These are phyloP conservation scores for Elaeis oleifera DNA, from an alignment of 202 grass and related monocot species.

Conservation along the genomic window DNA sequence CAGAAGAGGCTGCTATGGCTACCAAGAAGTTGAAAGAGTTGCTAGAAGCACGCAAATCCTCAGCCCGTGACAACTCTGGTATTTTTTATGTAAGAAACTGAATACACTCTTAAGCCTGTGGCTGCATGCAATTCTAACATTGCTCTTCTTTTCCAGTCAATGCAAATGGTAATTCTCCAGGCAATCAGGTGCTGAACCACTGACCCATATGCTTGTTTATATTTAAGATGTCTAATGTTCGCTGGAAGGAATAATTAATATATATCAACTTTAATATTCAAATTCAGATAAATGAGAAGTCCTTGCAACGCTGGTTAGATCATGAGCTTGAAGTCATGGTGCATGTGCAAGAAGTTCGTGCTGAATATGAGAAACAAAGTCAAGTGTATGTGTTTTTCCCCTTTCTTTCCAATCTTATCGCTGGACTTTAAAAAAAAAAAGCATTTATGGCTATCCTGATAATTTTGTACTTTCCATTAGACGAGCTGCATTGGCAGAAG, in stretches of 20 bases:
- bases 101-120: no score
- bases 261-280: constrained; percentile 20
- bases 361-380: constrained; percentile 97
- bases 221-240: constrained; percentile 5
- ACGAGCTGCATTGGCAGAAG: constrained; percentile 80
- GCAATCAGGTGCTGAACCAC: constrained; percentile 48
- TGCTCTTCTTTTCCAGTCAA: constrained; percentile 28
- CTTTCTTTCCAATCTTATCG: constrained; percentile 13
- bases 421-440: not conserved
- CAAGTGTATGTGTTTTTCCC: constrained; percentile 63
- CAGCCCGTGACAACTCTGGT: constrained; percentile 74
- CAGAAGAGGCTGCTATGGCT: constrained; percentile 97
- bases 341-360: constrained; percentile 94
- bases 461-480: constrained; percentile 33
- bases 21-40: constrained; percentile 98
- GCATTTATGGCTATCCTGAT: constrained; percentile 1
- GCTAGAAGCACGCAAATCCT: constrained; percentile 89
- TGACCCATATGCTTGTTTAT: constrained; percentile 22
- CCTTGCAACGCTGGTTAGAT: constrained; percentile 84
- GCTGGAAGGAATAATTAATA: no score
- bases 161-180: constrained; percentile 61
- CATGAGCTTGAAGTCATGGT: constrained; percentile 99
- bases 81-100: constrained; percentile 15
- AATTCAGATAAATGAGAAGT: constrained; percentile 77
- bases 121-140: not conserved